These are phyloP conservation scores for Tetratostichococcus sp. DNA, from an alignment of 139 green algal genomes.

Conservation along the genomic window DNA sequence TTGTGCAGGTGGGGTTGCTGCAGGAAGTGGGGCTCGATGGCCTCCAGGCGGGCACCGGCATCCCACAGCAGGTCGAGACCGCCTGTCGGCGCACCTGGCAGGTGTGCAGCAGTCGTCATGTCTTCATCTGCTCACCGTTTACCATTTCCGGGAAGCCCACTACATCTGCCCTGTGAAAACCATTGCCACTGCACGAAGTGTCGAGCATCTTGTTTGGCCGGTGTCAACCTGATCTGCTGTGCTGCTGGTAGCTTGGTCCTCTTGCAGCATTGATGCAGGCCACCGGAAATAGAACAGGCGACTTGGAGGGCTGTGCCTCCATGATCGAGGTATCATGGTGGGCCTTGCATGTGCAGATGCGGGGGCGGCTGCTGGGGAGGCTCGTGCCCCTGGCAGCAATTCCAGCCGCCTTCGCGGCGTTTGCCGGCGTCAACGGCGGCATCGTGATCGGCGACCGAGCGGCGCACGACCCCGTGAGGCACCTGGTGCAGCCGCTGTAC, in stretches of 20 bases:
- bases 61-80: not conserved
- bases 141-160: too few relatives aligned
- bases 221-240: too few relatives aligned
- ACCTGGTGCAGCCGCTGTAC: constrained; percentile 82
- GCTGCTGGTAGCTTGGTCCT: too few relatives aligned
- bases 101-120: not conserved
- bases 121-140: too few relatives aligned
- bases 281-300: too few relatives aligned
- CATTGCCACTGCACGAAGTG: too few relatives aligned
- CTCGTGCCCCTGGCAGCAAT: constrained; percentile 49
- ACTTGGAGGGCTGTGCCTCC: too few relatives aligned
- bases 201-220: too few relatives aligned
- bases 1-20: not conserved
- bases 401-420: constrained; percentile 57
- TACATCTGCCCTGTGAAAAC: too few relatives aligned
- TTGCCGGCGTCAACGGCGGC: constrained; percentile 79
- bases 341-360: not conserved
- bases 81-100: not conserved
- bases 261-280: too few relatives aligned
- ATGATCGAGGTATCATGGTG: not conserved
- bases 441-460: constrained; percentile 79
- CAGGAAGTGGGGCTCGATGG: not conserved
- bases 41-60: not conserved
- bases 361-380: constrained; percentile 16
- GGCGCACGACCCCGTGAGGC: constrained; percentile 61